Evolutionary conservation across 768 basidiomycete species (phyloP), one percentile per base, ranked within the genome.

Genomic region (Candolleomyces aberdarensis): DNA sequence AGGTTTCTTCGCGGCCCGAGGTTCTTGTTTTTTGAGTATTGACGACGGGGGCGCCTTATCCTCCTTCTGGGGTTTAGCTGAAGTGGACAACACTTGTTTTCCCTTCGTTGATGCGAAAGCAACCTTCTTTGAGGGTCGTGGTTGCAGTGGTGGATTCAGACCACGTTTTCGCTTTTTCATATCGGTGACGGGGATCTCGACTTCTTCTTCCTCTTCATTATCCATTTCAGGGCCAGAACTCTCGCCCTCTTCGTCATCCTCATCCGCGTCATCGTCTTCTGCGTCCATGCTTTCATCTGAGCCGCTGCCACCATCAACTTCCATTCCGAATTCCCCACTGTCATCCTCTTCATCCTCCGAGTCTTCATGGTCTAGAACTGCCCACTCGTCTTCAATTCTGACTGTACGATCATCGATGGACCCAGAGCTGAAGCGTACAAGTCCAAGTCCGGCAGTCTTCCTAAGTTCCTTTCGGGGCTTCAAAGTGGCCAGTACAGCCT

Each of bases 391-490:
- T 64, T 74, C 76, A 64, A 72, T 63, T 71, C 59, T 71, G 56
- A 65, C 75, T 67, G 70, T 77, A 76, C 73, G 78, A 65, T 64
- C 69, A 71, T 75, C 80, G 63, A 70, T 58, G 44, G 66, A 67
- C 22, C 75, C 74, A 11, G 73, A 39, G 22, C 69, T 65, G 49
- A 84, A 71, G 69, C 78, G 86, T 54, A 96, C 84, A 63, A 91
- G 66, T 11, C 86, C 88, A 0, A 74, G 79, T 3, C 36, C 36
- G 11, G 36, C 36, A 36, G 71, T 69, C 64, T 83, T 85, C 63
- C 90, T 81, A 69, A 91, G 77, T 68, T 92, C 90, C 71, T 88
- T 91, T 64, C 87, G 78, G 19, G 83, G 78, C 49, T 69, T 70
- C 56, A 86, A 71, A 55, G 65, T 69, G 17, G 72, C 73, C 59